These are phyloP conservation scores for Beauveria bassiana DNA, from an alignment of 2,329 filamentous ascomycete species.

Conservation along the genomic window DNA sequence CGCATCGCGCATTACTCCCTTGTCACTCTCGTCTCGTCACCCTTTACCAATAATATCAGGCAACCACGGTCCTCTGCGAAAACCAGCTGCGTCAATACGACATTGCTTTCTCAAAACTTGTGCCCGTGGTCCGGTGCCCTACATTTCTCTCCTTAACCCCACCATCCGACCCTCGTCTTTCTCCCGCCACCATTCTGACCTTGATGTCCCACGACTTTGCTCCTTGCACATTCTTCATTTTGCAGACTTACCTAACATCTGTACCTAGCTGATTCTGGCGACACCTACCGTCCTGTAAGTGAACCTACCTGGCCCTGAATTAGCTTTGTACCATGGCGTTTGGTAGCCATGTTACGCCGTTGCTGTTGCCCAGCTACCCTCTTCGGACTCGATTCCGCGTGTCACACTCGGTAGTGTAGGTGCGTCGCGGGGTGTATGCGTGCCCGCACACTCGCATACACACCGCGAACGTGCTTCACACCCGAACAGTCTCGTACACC, in stretches of 20 bases:
- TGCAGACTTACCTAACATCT: constrained; percentile 30
- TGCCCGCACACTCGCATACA: neutral
- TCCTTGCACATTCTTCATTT: neutral
- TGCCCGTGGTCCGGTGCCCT: constrained; percentile 1
- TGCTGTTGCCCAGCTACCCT: neutral
- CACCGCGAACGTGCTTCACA: neutral
- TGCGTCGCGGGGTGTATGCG: neutral
- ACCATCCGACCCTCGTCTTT: constrained; percentile 12
- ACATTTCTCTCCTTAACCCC: constrained; percentile 1
- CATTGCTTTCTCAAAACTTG: neutral
- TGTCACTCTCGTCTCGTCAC: neutral
- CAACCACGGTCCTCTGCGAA: neutral
- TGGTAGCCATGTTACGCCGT: neutral
- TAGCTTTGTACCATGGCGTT: neutral
- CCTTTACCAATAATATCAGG: neutral
- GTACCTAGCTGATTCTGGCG: constrained; percentile 49
- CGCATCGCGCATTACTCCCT: neutral
- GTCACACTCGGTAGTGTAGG: neutral
- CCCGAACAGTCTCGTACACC: neutral
- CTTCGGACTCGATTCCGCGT: neutral
- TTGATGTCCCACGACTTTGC: constrained; percentile 16
- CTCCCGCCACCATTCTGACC: constrained; percentile 13
- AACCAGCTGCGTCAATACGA: neutral
- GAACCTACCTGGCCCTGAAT: constrained; percentile 11
- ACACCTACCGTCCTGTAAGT: constrained; percentile 55